A percentile compares a stretch with the other conserved stretches of the same genome.
Conservation (phyloP, 768 basidiomycete genomes). For the Boletales sp. region DNA sequence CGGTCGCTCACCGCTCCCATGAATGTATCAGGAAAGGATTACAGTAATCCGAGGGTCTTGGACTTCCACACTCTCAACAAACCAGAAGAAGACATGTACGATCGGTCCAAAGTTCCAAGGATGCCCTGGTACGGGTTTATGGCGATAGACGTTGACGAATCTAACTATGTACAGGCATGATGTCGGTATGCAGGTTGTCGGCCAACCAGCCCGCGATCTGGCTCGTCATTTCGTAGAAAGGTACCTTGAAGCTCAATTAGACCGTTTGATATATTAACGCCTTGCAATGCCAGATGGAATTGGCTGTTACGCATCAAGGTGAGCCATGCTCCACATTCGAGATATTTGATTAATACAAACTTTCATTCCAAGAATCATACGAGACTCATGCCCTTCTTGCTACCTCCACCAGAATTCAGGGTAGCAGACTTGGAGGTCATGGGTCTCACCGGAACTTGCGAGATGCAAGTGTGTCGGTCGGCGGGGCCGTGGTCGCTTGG, state of each 20-base stretch:
- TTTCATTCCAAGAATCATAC: constrained; percentile 68
- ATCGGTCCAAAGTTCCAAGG: constrained; percentile 80
- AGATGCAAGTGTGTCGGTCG: constrained; percentile 94
- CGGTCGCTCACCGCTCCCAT: neutral
- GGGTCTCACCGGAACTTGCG: constrained; percentile 92
- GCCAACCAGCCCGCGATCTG: constrained; percentile 92
- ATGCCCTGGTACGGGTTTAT: constrained; percentile 83
- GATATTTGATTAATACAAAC: neutral
- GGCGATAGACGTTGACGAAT: neutral
- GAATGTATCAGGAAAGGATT: constrained; percentile 74
- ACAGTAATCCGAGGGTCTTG: constrained; percentile 81
- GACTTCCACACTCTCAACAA: constrained; percentile 88
- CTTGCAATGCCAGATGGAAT: constrained; percentile 68
- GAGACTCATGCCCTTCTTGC: constrained; percentile 86
- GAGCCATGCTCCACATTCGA: constrained; percentile 10
- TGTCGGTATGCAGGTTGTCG: constrained; percentile 92
- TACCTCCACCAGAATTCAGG: constrained; percentile 92
- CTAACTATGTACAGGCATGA: constrained; percentile 70
- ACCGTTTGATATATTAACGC: constrained; percentile 3
- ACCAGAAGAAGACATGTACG: constrained; percentile 94
- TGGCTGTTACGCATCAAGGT: constrained; percentile 91
- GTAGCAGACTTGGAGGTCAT: constrained; percentile 70
- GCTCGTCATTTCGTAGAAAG: constrained; percentile 93
- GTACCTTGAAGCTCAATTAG: constrained; percentile 33
- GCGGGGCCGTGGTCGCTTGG: constrained; percentile 97